Conservation (phyloP, 2,329 filamentous ascomycete species). For the Polychaeton citri region DNA sequence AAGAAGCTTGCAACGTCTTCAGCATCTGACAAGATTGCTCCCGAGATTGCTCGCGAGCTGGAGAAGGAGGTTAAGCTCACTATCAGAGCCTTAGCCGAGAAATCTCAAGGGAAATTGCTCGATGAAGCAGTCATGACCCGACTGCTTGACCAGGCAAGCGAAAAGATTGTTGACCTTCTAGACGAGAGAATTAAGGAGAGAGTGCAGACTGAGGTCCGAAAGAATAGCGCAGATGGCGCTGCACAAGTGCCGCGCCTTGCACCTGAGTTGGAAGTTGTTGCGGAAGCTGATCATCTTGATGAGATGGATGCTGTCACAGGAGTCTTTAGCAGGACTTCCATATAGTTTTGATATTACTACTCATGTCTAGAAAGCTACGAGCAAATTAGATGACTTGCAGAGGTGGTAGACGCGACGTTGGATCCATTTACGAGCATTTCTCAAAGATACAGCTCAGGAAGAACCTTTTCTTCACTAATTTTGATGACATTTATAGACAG, state of each 20-base stretch:
- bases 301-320: no score
- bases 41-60: constrained; percentile 38
- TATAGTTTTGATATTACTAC: no score
- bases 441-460: no score
- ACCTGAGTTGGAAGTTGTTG: background rate
- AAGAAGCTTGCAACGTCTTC: constrained; percentile 38
- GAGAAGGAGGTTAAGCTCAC: constrained; percentile 43
- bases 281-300: constrained; percentile 1
- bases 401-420: no score
- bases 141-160: constrained; percentile 62
- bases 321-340: no score
- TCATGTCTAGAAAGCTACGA: no score
- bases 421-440: no score
- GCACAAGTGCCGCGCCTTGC: background rate
- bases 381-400: no score
- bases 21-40: constrained; percentile 31
- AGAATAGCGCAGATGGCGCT: background rate
- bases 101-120: constrained; percentile 23
- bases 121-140: constrained; percentile 35
- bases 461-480: no score
- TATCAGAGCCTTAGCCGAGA: constrained; percentile 29
- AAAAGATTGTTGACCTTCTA: constrained; percentile 55
- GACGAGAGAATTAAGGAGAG: constrained; percentile 51
- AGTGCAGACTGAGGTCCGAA: constrained; percentile 19
- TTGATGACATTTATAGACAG: no score